phyloP scores from a whole-genome alignment of 2,329 filamentous ascomycete species.

The Bipolaris sorokiniana region DNA sequence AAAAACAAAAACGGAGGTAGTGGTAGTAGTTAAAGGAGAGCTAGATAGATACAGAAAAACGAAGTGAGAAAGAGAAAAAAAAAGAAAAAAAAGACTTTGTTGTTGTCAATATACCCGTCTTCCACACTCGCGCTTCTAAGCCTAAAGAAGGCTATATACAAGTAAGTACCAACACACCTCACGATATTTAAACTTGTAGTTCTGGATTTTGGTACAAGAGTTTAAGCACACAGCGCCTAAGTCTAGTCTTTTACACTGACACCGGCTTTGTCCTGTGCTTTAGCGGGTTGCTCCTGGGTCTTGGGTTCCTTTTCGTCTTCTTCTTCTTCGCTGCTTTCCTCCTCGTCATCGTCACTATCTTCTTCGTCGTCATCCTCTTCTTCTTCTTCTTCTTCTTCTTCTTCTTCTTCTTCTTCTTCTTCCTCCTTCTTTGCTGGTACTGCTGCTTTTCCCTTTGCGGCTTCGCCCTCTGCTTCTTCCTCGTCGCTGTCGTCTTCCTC shows the following conservation, averaged over 20 bases:
- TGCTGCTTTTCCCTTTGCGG: neutral
- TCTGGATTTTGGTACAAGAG: neutral
- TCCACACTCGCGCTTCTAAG: no score
- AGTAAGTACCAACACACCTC: no score
- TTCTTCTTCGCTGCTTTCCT: constrained; percentile 10
- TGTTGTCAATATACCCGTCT: no score
- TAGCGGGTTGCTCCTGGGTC: constrained; percentile 34
- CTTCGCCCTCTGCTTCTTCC: constrained; percentile 19
- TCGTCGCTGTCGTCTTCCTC: constrained; percentile 16
- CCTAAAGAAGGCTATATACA: no score
- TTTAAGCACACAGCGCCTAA: no score
- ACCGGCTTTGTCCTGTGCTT: constrained; percentile 39
- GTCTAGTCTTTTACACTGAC: constrained; percentile 48
- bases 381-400: neutral
- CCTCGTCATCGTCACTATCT: constrained; percentile 8
- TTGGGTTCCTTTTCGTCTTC: constrained; percentile 13
- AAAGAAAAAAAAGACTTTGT: no score
- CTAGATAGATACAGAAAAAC: no score
- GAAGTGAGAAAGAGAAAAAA: no score
- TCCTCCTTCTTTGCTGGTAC: neutral
- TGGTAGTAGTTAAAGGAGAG: no score
- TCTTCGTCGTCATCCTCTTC: neutral
- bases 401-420: neutral
- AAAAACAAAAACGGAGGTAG: no score
- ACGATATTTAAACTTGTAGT: neutral